phyloP scores from a whole-genome alignment of 106 monocot genomes.

The Ottelia alismoides region DNA sequence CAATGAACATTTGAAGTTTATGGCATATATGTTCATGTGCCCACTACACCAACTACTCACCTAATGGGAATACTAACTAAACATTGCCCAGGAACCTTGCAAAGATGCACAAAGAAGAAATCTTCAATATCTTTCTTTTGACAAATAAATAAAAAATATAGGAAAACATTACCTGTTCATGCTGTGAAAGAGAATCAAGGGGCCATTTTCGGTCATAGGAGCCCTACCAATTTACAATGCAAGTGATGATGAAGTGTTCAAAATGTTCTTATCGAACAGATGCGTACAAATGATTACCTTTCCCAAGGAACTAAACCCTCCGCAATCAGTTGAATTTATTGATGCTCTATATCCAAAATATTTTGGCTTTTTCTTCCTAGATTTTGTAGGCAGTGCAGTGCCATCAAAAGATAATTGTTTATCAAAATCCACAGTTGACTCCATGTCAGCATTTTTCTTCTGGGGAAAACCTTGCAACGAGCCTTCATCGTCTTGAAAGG shows the following conservation, averaged over 20 bases:
- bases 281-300: conserved; percentile 45
- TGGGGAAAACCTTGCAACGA: conserved; percentile 57
- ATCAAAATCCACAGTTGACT: conserved; percentile 72
- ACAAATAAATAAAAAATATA: neutral
- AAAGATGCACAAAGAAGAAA: no score
- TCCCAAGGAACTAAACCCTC: conserved; percentile 30
- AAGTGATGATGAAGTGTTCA: no score
- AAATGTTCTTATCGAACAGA: neutral
- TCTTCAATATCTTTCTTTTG: no score
- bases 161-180: conserved; percentile 49
- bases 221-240: conserved; percentile 29
- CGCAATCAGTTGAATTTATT: conserved; percentile 29
- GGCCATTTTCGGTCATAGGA: conserved; percentile 65
- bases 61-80: no score
- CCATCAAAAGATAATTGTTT: conserved; percentile 46
- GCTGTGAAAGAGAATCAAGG: conserved; percentile 31
- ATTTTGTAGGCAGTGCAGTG: conserved; percentile 31
- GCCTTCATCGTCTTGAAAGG: conserved; percentile 72
- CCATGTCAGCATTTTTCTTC: conserved; percentile 60
- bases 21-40: no score
- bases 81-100: no score
- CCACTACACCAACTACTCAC: no score
- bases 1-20: no score
- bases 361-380: conserved; percentile 80
- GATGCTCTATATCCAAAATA: conserved; percentile 45